Base-by-base conservation (phyloP, 2,329 filamentous ascomycete species). In the Chrysoporthe cubensis region DNA sequence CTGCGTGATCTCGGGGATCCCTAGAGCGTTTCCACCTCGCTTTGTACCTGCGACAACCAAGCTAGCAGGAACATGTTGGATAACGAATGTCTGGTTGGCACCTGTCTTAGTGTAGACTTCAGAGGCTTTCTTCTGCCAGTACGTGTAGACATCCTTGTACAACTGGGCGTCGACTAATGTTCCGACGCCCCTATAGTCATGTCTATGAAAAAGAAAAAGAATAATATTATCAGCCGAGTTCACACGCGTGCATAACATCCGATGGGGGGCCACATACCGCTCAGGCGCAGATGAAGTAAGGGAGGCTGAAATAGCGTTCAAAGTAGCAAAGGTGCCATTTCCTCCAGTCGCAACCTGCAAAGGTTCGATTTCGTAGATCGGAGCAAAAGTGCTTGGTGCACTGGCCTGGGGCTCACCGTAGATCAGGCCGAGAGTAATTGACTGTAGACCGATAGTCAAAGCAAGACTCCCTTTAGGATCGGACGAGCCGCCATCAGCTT, bases 61-160 rank as follows among this genome's bases (percentile, higher is more conserved):
- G 13, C 62, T 72, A 32, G 18, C 54, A 0, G 69, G 56, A 26
- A 73, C 48, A 5, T 64, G 72, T 46, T 74, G 72, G 3, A 72
- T 32, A 2, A 62, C 63, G 18, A 74, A 74, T 2, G 66, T 73
- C 37, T 72, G 72, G 43, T 71, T 72, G 9, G 72, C 72, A 8
- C 71, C 73, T 6, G 70, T 72, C 5, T 70, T 21, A 4, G 61
- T 13, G 57, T 66, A 3, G 63, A 56, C 26, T 26, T 26, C 26
- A 9, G 64, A 6, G 11, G 71, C 72, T 37, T 68, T 61, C 14
- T 73, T 64, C n/a, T 46, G 40, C 73, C 73, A 74, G 62, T 72
- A 72, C 0, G n/a, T 57, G 42, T 75, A 74, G 5, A 75, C 73
- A 18, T 74, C 73, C 63, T 73, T 72, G 61, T 75, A 74, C 1